A percentile compares a stretch with the other conserved stretches of the same genome.
phyloP scores from a whole-genome alignment of 306 rosid species.

The Malus sieversii region DNA sequence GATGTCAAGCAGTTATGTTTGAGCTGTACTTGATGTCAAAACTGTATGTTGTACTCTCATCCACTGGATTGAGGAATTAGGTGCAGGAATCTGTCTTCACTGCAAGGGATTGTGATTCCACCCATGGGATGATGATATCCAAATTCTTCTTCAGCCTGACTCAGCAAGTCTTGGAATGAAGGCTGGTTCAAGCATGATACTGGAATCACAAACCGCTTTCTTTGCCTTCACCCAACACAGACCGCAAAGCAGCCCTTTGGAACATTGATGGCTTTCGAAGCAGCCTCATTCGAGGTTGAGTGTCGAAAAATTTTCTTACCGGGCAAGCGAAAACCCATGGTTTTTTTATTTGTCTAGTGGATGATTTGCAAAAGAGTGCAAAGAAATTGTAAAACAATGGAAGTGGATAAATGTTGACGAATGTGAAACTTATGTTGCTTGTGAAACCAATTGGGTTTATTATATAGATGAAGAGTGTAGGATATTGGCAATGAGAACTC shows the following conservation, averaged over 20 bases:
- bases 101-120: constrained; percentile 29
- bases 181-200: constrained; percentile 31
- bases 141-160: constrained; percentile 33
- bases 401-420: not conserved
- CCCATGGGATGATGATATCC: constrained; percentile 33
- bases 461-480: constrained; percentile 21
- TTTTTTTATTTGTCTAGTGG: not conserved
- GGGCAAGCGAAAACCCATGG: constrained; percentile 20
- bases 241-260: constrained; percentile 26
- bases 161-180: constrained; percentile 23
- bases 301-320: constrained; percentile 1
- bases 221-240: constrained; percentile 35
- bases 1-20: not conserved
- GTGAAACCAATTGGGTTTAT: constrained; percentile 8
- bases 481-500: not conserved
- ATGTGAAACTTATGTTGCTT: constrained; percentile 1
- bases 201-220: constrained; percentile 30
- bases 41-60: not conserved
- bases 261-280: not conserved
- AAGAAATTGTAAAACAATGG: not conserved
- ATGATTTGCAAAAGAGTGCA: not conserved
- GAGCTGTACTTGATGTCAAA: not conserved
- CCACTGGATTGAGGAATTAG: not conserved
- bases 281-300: not conserved
- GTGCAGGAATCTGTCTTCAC: constrained; percentile 12